Conservation (phyloP, 2,329 filamentous ascomycete genomes). For the Pseudogymnoascus sp. region DNA sequence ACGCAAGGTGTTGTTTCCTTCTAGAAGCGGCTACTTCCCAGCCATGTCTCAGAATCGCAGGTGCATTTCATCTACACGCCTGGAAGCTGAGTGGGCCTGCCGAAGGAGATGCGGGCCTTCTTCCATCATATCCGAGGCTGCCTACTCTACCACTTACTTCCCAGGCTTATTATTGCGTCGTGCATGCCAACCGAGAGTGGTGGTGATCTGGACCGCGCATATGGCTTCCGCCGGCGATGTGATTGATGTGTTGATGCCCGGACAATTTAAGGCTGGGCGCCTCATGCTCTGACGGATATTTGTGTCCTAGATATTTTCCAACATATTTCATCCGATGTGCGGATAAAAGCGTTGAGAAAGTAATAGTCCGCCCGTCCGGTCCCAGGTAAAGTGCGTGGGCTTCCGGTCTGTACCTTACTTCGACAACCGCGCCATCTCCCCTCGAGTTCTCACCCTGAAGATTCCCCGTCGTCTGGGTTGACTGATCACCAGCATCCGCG, state of each 20-base stretch:
- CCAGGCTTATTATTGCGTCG: not conserved
- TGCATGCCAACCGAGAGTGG: not conserved
- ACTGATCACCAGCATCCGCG: not conserved
- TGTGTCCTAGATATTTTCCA: not conserved
- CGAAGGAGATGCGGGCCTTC: constrained; percentile 7
- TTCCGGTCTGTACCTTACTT: not conserved
- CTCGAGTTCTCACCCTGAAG: not conserved
- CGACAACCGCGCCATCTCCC: not conserved
- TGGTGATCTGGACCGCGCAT: not conserved
- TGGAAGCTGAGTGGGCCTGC: not conserved
- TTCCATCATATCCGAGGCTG: constrained; percentile 3
- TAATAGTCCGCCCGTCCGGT: not conserved
- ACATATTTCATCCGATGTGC: not conserved
- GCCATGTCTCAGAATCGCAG: not conserved
- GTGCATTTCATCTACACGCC: not conserved
- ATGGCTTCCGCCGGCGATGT: not conserved
- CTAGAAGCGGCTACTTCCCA: constrained; percentile 1
- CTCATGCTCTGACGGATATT: not conserved
- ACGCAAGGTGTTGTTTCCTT: not conserved
- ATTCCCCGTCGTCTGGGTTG: not conserved
- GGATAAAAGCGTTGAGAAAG: not conserved
- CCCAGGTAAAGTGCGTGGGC: not conserved
- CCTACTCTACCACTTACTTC: not conserved
- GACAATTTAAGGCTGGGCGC: not conserved
- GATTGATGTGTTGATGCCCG: not conserved